phyloP scores from a whole-genome alignment of 139 green algal species.

The Monoraphidium neglectum region DNA sequence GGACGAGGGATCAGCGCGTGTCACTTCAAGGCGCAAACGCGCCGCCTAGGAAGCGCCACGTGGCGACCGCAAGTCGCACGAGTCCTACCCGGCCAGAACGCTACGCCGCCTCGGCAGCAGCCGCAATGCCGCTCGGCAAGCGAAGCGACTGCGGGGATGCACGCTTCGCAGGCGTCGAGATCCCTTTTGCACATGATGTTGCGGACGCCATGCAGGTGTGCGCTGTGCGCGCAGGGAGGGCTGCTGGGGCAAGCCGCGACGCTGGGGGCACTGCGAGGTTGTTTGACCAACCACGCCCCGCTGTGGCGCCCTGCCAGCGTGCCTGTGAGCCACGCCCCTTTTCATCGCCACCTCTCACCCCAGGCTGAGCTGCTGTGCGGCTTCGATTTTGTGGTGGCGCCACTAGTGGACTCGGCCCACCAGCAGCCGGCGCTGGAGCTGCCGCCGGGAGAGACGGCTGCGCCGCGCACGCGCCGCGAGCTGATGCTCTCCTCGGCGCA shows the following conservation, averaged over 20 bases:
- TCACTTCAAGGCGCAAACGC: neutral
- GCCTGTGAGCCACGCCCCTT: neutral
- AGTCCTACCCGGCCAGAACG: too few species aligned
- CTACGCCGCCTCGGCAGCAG: neutral
- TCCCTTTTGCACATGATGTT: slow-evolving; percentile 63
- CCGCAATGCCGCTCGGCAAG: slow-evolving; percentile 89
- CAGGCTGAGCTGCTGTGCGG: slow-evolving; percentile 70
- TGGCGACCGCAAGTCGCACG: too few species aligned
- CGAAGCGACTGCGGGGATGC: slow-evolving; percentile 85
- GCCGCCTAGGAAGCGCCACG: neutral
- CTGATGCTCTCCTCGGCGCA: slow-evolving; percentile 34
- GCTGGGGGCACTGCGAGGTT: too few species aligned
- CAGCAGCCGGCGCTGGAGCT: slow-evolving; percentile 25
- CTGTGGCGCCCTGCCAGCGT: too few species aligned
- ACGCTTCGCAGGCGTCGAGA: slow-evolving; percentile 80
- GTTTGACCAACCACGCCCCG: too few species aligned
- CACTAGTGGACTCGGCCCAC: slow-evolving; percentile 57
- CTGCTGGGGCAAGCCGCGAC: neutral
- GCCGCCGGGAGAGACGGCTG: slow-evolving; percentile 12
- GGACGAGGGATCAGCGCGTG: too few species aligned
- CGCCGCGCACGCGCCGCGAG: slow-evolving; percentile 4
- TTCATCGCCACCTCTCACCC: neutral
- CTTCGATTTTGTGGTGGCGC: slow-evolving; percentile 92
- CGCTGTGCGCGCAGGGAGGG: neutral
- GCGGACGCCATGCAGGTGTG: slow-evolving; percentile 63